Conservation (phyloP, 177 flowering plant species). For the Telopea speciosissima region DNA sequence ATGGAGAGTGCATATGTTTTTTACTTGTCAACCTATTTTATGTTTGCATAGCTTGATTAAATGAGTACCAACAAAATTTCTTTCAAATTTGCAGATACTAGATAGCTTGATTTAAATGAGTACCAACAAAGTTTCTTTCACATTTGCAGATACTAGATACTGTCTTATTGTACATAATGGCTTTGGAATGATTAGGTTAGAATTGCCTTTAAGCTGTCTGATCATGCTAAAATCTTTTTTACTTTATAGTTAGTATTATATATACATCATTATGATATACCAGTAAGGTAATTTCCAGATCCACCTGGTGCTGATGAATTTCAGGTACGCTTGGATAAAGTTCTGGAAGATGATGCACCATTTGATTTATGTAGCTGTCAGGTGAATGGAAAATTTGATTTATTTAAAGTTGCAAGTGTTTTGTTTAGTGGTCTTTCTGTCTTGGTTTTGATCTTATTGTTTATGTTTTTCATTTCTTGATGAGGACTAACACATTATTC, state of each 20-base stretch:
- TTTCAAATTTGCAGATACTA: background rate
- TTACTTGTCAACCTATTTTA: background rate
- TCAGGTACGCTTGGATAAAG: constrained; percentile 72
- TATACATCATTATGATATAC: background rate
- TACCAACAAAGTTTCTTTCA: background rate
- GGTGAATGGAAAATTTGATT: constrained; percentile 31
- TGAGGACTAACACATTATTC: too few species aligned
- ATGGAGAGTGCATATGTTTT: background rate
- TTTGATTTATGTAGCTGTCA: constrained; percentile 97
- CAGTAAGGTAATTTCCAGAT: background rate
- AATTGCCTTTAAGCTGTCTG: background rate
- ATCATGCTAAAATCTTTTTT: background rate
- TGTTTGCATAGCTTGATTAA: background rate
- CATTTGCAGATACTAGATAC: constrained; percentile 3
- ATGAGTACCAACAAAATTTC: background rate
- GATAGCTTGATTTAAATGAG: background rate
- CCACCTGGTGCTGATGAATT: constrained; percentile 4
- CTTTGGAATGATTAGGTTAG: constrained; percentile 4
- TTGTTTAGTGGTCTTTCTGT: background rate
- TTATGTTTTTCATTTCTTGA: too few species aligned
- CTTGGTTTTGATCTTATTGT: too few species aligned
- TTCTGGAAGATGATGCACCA: constrained; percentile 84
- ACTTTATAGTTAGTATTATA: background rate
- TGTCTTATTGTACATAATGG: background rate
- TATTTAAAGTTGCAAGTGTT: background rate